phyloP scores from a whole-genome alignment of 1,139 yeast genomes.

The Arxiozyma slooffiae region DNA sequence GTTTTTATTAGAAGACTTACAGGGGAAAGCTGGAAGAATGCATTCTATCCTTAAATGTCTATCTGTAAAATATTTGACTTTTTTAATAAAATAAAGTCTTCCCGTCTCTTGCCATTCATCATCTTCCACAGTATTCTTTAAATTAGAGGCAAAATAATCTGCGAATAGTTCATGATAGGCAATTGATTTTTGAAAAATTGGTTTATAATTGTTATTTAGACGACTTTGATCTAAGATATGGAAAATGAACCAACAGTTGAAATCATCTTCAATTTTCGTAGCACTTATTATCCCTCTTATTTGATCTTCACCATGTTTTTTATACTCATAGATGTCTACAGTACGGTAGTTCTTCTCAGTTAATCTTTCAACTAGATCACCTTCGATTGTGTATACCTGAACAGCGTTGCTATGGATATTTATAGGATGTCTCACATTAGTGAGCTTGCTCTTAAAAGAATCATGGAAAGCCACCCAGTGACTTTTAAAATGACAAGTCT shows the following conservation, averaged over 20 bases:
- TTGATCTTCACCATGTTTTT: constrained; percentile 24
- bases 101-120: constrained; percentile 47
- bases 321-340: constrained; percentile 28
- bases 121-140: constrained; percentile 40
- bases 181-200: constrained; percentile 3
- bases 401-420: constrained; percentile 11
- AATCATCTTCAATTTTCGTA: constrained; percentile 21
- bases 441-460: neutral
- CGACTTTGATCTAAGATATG: constrained; percentile 31
- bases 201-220: constrained; percentile 16
- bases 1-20: constrained; percentile 47
- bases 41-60: constrained; percentile 43
- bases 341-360: constrained; percentile 16
- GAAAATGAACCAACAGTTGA: constrained; percentile 33
- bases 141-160: constrained; percentile 34
- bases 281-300: constrained; percentile 31
- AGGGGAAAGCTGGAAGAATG: constrained; percentile 56
- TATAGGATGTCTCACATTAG: neutral
- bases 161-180: constrained; percentile 28
- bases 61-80: constrained; percentile 41
- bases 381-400: constrained; percentile 17
- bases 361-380: constrained; percentile 15
- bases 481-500: constrained; percentile 20
- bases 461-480: constrained; percentile 24
- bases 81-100: constrained; percentile 34